phyloP scores from a whole-genome alignment of 805 yeast species.

The Cyberlindnera mrakii region DNA sequence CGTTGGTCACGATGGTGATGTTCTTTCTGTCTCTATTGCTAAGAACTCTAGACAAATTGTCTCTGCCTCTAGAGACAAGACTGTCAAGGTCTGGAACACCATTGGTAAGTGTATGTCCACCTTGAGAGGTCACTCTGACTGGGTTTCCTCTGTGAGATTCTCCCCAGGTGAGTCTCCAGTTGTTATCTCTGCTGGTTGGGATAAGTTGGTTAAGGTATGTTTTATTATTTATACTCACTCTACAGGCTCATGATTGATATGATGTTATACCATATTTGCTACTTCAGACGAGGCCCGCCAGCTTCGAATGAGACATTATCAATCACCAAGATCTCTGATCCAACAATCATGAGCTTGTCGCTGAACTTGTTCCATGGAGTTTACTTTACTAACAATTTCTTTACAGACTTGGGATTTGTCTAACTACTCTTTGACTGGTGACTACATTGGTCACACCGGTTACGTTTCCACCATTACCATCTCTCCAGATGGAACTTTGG shows the following conservation, averaged over 20 bases:
- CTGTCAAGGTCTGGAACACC: constrained; percentile 99
- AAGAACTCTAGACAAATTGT: constrained; percentile 96
- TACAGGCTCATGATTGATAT: constrained; percentile 32
- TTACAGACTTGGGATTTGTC: constrained; percentile 87
- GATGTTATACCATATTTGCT: constrained; percentile 93
- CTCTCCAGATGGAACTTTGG: constrained; percentile 99
- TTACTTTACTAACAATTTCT: constrained; percentile 46
- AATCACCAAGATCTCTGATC: constrained; percentile 99
- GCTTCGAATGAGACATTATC: constrained; percentile 89
- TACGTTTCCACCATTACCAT: constrained; percentile 95
- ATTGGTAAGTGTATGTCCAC: constrained; percentile 95
- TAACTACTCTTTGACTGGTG: constrained; percentile 83
- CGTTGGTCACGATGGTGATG: constrained; percentile 98
- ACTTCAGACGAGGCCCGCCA: constrained; percentile 83
- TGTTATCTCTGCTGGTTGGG: constrained; percentile 98
- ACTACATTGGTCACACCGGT: constrained; percentile 99
- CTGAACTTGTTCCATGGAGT: background rate
- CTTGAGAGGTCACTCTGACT: constrained; percentile 93
- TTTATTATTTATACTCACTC: constrained; percentile 8
- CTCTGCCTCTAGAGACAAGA: constrained; percentile 98
- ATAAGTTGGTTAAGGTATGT: constrained; percentile 98
- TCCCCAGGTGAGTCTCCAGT: constrained; percentile 77
- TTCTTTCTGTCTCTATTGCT: constrained; percentile 93
- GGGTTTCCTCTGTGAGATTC: constrained; percentile 98
- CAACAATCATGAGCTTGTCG: constrained; percentile 1